These are phyloP conservation scores for Vachellia pachyceras DNA, from an alignment of 306 rosid species.

Conservation along the genomic window DNA sequence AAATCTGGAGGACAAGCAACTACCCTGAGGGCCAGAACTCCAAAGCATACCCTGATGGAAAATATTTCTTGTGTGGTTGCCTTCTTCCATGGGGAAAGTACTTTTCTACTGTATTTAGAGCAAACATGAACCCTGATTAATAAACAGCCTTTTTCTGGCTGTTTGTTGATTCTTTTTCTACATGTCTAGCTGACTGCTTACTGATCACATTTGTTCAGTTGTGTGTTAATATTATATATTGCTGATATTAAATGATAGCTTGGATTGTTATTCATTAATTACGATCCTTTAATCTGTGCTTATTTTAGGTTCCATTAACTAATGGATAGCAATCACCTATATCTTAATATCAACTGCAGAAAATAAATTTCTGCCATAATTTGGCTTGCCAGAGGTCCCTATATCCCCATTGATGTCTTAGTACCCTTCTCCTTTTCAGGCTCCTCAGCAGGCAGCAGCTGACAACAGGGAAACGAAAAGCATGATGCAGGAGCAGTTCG, in stretches of 20 bases:
- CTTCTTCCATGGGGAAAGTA: background rate
- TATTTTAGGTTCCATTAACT: background rate
- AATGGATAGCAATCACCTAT: background rate
- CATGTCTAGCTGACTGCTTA: background rate
- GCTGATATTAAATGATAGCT: background rate
- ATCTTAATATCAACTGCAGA: too few relatives aligned
- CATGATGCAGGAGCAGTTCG: conserved; percentile 6
- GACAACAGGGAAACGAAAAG: conserved; percentile 26
- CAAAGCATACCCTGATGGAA: background rate
- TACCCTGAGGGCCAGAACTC: background rate
- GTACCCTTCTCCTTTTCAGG: background rate
- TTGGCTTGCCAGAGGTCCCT: background rate
- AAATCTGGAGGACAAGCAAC: background rate
- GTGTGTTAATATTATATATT: background rate
- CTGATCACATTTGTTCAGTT: background rate
- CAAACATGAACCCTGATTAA: too few relatives aligned
- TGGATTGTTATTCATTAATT: background rate
- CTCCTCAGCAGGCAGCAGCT: conserved; percentile 6
- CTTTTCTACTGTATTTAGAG: background rate
- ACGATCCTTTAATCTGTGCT: too few relatives aligned
- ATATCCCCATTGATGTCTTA: background rate
- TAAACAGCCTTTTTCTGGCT: background rate
- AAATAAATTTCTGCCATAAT: background rate
- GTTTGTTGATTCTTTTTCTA: background rate
- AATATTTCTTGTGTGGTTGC: background rate